These are phyloP conservation scores for Aureobasidium leucospermi DNA, from an alignment of 2,329 filamentous ascomycete genomes.

Conservation along the genomic window DNA sequence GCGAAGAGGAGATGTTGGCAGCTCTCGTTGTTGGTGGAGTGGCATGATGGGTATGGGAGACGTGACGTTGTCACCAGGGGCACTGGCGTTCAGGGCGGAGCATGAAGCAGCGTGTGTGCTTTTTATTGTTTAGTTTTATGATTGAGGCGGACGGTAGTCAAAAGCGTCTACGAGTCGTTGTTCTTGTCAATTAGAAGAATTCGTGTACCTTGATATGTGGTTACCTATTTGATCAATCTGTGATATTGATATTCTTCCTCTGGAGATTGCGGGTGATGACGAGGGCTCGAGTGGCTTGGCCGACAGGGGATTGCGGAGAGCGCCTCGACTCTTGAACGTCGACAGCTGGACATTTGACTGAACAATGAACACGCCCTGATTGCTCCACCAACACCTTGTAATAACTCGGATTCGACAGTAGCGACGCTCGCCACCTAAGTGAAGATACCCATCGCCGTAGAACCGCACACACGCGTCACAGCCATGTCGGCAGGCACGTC, in stretches of 20 bases:
- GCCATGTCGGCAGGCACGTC: constrained; percentile 30
- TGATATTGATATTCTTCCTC: not conserved
- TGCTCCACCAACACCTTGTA: not conserved
- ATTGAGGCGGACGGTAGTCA: constrained; percentile 1
- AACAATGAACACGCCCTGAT: not conserved
- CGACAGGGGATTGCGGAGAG: not conserved
- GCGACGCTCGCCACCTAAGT: not conserved
- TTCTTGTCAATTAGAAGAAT: not conserved
- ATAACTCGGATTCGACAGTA: not conserved
- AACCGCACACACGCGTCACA: not conserved
- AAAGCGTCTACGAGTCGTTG: constrained; percentile 9
- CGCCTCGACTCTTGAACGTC: not conserved
- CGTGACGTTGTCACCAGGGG: not conserved
- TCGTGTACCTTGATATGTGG: not conserved
- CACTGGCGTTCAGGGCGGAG: constrained; percentile 8
- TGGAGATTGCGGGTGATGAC: not conserved
- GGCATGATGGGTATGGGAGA: constrained; percentile 47
- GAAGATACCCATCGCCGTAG: not conserved
- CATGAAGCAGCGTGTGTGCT: constrained; percentile 12
- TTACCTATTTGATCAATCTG: not conserved
- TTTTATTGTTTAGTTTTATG: constrained; percentile 1
- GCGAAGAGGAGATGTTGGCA: constrained; percentile 88
- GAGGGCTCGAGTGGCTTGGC: constrained; percentile 3
- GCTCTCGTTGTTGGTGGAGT: constrained; percentile 76
- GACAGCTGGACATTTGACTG: not conserved